Evolutionary conservation across 2,329 filamentous ascomycete species (phyloP), one percentile per base, ranked within the genome.

Genomic region (Aspergillus sp.): DNA sequence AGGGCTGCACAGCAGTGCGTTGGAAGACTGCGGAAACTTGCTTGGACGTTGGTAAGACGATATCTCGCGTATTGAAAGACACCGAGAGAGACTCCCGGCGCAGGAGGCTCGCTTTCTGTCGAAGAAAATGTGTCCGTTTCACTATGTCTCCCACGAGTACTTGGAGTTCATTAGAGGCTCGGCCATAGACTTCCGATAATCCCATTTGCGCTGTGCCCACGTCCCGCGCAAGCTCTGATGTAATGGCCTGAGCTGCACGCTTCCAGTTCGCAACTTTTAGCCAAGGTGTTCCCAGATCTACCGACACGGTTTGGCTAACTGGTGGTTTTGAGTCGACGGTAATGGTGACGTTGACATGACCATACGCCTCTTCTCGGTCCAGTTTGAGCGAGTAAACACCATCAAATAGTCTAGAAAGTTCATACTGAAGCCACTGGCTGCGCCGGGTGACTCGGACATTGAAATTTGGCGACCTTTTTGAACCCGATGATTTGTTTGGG

Each of bases 341-440:
- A 47, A 84, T 75, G 33, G 75, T 79, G 39, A 84, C 73, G 57
- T 82, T 79, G 60, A 84, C 72, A 20, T 70, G 61, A 3, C 81
- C 79, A 54, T 79, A 74, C 9, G 80, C 76, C 64, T 83, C 78
- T 57, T 79, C 77, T 44, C 77, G 74, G 50, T 81, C 77, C 15
- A 84, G 68, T 27, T 77, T 77, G 39, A 85, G 70, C 13, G 79
- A 76, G 61, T 84, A 84, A 7, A 83, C 79, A 8, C 81, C 81
- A 34, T 82, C 79, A 56, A 83, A 80, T 8, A 83, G 74, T 45
- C 75, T 77, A 39, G 79, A 79, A n/a, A 80, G 68, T 57, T 80
- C 73, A 56, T 79, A 77, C 24, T 78, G 65, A 46, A 80, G 67
- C 34, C 71, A 61, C 15, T 72, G 70, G 24, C 74, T 75, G n/a